A percentile compares a stretch with the other conserved stretches of the same genome.
These are phyloP conservation scores for Kwoniella dendrophila DNA, from an alignment of 768 basidiomycete genomes.

Conservation along the genomic window DNA sequence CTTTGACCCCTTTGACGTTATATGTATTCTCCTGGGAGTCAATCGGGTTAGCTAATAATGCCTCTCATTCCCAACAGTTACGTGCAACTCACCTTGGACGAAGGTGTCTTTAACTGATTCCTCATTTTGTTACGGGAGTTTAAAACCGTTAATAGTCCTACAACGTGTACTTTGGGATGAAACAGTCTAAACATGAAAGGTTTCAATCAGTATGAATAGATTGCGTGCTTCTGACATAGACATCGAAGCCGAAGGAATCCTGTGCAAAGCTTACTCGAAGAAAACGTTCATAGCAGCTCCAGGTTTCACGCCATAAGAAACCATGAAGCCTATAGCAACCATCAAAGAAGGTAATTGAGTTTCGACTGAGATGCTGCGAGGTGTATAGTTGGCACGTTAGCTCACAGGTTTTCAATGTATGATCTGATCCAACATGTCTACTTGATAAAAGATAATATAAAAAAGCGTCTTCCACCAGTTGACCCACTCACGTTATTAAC, in stretches of 20 bases:
- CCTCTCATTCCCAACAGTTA: too few relatives aligned
- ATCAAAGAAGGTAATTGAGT: conserved; percentile 17
- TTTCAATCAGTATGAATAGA: not conserved
- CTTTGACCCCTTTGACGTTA: too few relatives aligned
- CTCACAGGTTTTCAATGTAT: not conserved
- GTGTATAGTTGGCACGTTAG: not conserved
- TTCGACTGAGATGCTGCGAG: conserved; percentile 17
- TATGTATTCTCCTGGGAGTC: too few relatives aligned
- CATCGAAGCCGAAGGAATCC: not conserved
- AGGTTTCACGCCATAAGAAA: conserved; percentile 17
- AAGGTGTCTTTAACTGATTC: conserved; percentile 1
- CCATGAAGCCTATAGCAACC: conserved; percentile 16
- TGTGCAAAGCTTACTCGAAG: conserved; percentile 22
- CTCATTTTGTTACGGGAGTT: conserved; percentile 12
- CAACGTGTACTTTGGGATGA: conserved; percentile 25
- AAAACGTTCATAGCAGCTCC: conserved; percentile 8
- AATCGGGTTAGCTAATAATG: too few relatives aligned
- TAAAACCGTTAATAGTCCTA: conserved; percentile 16
- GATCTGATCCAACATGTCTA: too few relatives aligned
- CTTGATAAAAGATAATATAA: too few relatives aligned
- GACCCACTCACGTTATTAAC: conserved; percentile 15
- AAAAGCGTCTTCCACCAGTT: too few relatives aligned
- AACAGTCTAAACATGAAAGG: conserved; percentile 6
- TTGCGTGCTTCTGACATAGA: not conserved
- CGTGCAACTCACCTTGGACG: not conserved